Conservation (phyloP, 495 filamentous ascomycete species). For the Aspergillus baeticus region DNA sequence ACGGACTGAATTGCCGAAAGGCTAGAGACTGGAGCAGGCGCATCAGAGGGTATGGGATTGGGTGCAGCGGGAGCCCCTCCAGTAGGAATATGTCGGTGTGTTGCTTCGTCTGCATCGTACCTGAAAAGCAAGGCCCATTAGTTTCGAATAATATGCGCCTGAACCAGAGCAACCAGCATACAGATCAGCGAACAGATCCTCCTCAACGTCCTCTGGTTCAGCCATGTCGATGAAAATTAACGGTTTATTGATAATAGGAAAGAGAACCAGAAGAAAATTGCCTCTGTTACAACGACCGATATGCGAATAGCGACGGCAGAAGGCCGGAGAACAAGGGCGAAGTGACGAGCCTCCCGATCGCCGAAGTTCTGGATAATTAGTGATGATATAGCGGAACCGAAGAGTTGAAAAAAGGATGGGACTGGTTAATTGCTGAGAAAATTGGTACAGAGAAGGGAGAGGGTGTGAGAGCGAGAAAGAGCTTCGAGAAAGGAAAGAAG, state of each 20-base stretch:
- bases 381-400: neutral
- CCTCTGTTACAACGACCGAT: neutral
- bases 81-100: conserved; percentile 40
- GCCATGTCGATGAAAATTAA: conserved; percentile 57
- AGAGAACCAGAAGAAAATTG: neutral
- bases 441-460: neutral
- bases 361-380: neutral
- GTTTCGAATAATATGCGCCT: neutral
- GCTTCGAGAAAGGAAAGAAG: conserved; percentile 20
- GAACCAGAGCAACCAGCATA: conserved; percentile 44
- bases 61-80: conserved; percentile 31
- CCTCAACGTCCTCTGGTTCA: conserved; percentile 87
- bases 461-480: neutral
- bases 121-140: conserved; percentile 41
- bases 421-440: neutral
- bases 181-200: conserved; percentile 98
- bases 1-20: conserved; percentile 25
- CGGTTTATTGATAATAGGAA: neutral
- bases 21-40: conserved; percentile 23
- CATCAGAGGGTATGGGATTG: conserved; percentile 22
- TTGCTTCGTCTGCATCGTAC: conserved; percentile 81
- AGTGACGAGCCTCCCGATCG: neutral
- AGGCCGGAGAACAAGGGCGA: neutral
- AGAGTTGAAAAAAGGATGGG: neutral
- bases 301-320: neutral